phyloP scores from a whole-genome alignment of 306 rosid species.

The Heteromeles arbutifolia region DNA sequence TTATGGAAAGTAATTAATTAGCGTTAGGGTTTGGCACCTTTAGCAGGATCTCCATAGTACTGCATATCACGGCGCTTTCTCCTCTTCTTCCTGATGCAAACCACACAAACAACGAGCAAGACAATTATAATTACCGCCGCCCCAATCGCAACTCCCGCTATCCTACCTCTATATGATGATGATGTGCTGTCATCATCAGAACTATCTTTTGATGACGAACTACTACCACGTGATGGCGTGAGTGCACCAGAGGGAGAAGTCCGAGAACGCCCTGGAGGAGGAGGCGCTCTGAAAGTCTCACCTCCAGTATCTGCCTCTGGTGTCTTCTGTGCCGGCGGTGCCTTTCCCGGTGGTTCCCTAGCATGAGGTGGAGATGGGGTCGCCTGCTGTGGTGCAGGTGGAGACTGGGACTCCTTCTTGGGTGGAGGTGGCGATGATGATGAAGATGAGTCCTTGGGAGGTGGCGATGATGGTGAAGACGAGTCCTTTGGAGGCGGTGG shows the following conservation, averaged over 20 bases:
- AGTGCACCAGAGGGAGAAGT: neutral
- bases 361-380: neutral
- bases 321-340: neutral
- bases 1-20: neutral
- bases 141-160: constrained; percentile 36
- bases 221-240: neutral
- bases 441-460: neutral
- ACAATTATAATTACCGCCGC: constrained; percentile 30
- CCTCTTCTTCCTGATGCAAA: constrained; percentile 45
- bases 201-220: neutral
- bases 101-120: constrained; percentile 24
- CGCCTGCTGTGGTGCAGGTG: neutral
- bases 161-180: neutral
- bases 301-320: neutral
- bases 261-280: neutral
- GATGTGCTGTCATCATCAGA: neutral
- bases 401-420: neutral
- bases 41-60: constrained; percentile 46
- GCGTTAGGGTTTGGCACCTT: constrained; percentile 17
- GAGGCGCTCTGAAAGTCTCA: neutral
- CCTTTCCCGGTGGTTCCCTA: neutral
- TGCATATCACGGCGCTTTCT: constrained; percentile 31
- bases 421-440: neutral
- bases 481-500: neutral
- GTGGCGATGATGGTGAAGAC: neutral